A percentile compares a stretch with the other conserved stretches of the same genome.
Evolutionary conservation across 441 rosid species (phyloP).

Genomic region (Jatropha podagrica): DNA sequence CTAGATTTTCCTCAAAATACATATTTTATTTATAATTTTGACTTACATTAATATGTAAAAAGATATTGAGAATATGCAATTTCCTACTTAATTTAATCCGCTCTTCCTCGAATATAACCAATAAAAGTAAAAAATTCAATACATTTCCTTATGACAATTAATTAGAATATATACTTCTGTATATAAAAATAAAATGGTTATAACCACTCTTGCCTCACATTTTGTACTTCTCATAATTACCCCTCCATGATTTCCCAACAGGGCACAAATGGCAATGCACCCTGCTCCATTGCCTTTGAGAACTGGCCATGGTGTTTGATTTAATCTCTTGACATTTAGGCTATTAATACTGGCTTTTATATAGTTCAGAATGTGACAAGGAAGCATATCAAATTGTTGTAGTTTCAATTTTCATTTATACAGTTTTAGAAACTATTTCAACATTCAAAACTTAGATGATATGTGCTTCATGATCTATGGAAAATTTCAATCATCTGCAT

Average conservation of each 20-base stretch:
- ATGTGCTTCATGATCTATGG: not conserved
- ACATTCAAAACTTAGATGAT: not conserved
- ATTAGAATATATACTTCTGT: not conserved
- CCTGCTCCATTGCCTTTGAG: not conserved
- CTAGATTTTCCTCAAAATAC: not conserved
- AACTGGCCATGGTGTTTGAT: not conserved
- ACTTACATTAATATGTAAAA: not conserved
- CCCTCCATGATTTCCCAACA: not conserved
- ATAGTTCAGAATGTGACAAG: not conserved
- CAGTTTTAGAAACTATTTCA: not conserved
- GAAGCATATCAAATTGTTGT: not conserved
- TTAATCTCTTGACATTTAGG: not conserved
- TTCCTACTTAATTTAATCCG: not conserved
- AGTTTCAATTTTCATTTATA: not conserved
- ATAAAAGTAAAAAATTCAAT: not conserved
- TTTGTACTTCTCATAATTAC: not conserved
- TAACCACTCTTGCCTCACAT: not conserved
- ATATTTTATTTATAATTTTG: not conserved
- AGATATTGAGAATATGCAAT: not conserved
- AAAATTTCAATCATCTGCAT: not conserved
- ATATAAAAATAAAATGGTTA: not conserved
- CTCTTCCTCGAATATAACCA: not conserved
- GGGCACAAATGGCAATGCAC: not conserved
- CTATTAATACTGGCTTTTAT: not conserved
- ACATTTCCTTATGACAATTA: not conserved